A percentile compares a stretch with the other conserved stretches of the same genome.
Evolutionary conservation across 768 basidiomycete genomes (phyloP).

Genomic region (Amanita rubescens): DNA sequence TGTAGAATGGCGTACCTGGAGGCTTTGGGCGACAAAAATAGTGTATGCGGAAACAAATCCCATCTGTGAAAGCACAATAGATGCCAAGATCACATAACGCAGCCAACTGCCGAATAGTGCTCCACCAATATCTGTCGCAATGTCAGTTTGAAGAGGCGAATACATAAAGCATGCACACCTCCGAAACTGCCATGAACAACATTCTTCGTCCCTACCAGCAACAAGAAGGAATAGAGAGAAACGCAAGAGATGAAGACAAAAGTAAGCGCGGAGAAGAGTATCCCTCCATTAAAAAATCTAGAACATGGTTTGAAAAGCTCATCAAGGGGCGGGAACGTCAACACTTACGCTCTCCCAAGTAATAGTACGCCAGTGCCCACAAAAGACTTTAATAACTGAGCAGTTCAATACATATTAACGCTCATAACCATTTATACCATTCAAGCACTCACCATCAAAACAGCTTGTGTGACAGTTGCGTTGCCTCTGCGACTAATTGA

Average conservation of each 20-base stretch:
- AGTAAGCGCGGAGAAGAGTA: conserved; percentile 78
- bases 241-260: conserved; percentile 78
- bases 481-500: conserved; percentile 70
- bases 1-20: conserved; percentile 34
- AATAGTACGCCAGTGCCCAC: conserved; percentile 95
- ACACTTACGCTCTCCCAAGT: conserved; percentile 82
- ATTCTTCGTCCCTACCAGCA: conserved; percentile 82
- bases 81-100: conserved; percentile 81
- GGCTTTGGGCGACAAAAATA: conserved; percentile 92
- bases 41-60: conserved; percentile 89
- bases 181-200: conserved; percentile 91
- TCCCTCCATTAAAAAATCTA: conserved; percentile 93
- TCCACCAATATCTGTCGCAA: conserved; percentile 78
- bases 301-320: not conserved
- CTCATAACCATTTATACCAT: too few relatives aligned
- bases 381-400: conserved; percentile 83
- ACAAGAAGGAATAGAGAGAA: conserved; percentile 89
- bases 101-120: conserved; percentile 88
- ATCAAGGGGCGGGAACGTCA: conserved; percentile 2
- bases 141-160: not conserved
- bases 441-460: conserved; percentile 75
- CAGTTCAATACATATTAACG: too few relatives aligned
- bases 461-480: conserved; percentile 85
- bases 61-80: conserved; percentile 84
- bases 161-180: conserved; percentile 35